Percentiles rank a stretch among this genome's conserved stretches.
Conservation (phyloP, 2,329 filamentous ascomycete species). For the Epichloe elymi region DNA sequence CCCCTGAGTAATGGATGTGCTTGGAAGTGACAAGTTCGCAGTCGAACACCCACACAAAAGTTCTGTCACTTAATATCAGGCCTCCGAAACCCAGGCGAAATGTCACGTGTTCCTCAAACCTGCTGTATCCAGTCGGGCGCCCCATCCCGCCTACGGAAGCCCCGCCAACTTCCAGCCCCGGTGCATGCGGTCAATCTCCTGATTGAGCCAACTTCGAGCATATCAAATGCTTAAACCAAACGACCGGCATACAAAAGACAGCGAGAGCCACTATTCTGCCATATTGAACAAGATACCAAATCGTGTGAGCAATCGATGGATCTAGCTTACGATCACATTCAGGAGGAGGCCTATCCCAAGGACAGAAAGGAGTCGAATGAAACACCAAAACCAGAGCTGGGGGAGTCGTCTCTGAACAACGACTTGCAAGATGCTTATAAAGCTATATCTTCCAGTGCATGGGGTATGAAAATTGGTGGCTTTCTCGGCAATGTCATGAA, state of each 20-base stretch:
- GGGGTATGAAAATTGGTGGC: constrained; percentile 79
- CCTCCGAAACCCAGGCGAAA: too few relatives aligned
- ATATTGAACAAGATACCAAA: background rate
- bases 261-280: background rate
- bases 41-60: too few relatives aligned
- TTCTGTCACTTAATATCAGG: too few relatives aligned
- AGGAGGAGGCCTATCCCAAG: constrained; percentile 62
- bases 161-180: background rate
- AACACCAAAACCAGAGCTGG: constrained; percentile 26
- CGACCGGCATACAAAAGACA: background rate
- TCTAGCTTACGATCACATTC: constrained; percentile 92
- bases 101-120: too few relatives aligned
- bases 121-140: too few relatives aligned
- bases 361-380: constrained; percentile 36
- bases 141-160: background rate
- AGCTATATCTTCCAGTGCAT: constrained; percentile 79
- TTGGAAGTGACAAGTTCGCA: too few relatives aligned
- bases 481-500: constrained; percentile 88
- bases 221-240: background rate
- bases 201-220: background rate
- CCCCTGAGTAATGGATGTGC: too few relatives aligned
- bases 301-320: constrained; percentile 52
- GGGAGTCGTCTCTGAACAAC: constrained; percentile 52
- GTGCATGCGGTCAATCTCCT: background rate
- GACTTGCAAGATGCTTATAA: constrained; percentile 94